Evolutionary conservation across 2,329 filamentous ascomycete species (phyloP).

Genomic region (Verticillium albo-atrum): DNA sequence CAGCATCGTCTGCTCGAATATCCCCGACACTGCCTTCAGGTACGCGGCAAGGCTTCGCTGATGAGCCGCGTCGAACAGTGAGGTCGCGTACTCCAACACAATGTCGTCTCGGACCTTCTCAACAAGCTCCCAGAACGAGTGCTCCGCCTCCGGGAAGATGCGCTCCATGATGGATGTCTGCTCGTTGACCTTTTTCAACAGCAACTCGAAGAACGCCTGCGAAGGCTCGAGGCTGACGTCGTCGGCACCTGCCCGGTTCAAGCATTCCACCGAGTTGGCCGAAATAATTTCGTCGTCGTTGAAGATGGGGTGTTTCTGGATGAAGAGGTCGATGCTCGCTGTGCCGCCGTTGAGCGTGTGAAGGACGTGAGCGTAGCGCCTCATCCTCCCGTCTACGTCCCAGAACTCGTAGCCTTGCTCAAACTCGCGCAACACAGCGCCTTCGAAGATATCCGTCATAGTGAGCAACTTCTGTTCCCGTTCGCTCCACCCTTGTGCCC

Average conservation of each 20-base stretch:
- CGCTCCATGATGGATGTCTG: constrained; percentile 75
- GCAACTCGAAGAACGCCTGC: constrained; percentile 70
- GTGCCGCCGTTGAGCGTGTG: constrained; percentile 75
- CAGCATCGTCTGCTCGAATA: constrained; percentile 80
- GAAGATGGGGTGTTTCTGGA: constrained; percentile 84
- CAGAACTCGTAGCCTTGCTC: constrained; percentile 85
- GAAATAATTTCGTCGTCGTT: constrained; percentile 66
- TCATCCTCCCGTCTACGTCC: constrained; percentile 87
- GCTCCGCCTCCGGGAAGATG: constrained; percentile 69
- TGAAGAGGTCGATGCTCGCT: constrained; percentile 76
- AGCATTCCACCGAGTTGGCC: constrained; percentile 70
- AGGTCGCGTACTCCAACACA: constrained; percentile 78
- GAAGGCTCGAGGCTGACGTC: constrained; percentile 75
- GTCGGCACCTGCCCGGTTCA: constrained; percentile 64
- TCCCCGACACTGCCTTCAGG: constrained; percentile 77
- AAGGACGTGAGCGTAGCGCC: constrained; percentile 81
- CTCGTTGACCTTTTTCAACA: constrained; percentile 75
- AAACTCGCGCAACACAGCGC: constrained; percentile 85
- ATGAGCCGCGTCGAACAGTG: constrained; percentile 83
- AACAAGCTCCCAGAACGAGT: constrained; percentile 73
- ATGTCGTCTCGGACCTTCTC: constrained; percentile 82
- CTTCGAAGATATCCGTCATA: constrained; percentile 83
- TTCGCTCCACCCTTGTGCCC: constrained; percentile 65
- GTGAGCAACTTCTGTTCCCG: constrained; percentile 68
- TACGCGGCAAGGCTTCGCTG: constrained; percentile 71